These are phyloP conservation scores for Brettanomyces anomalus DNA, from an alignment of 805 yeast genomes.

Conservation along the genomic window DNA sequence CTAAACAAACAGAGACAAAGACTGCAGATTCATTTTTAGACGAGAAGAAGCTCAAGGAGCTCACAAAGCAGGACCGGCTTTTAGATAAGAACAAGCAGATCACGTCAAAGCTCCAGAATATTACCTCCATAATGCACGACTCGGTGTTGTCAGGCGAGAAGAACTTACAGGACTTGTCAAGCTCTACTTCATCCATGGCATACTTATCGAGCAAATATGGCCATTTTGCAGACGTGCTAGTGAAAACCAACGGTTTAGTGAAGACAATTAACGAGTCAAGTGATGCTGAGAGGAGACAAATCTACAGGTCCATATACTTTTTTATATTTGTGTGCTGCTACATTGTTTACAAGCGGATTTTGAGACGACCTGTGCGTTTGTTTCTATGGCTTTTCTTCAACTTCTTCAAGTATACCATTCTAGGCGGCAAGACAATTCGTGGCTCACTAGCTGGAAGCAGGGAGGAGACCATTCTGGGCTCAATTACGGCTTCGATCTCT, in stretches of 20 bases:
- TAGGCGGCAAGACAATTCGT: slow-evolving; percentile 1
- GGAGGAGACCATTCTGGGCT: not conserved
- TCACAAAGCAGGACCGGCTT: slow-evolving; percentile 31
- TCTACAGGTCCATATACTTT: slow-evolving; percentile 38
- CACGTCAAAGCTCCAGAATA: slow-evolving; percentile 37
- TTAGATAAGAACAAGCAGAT: slow-evolving; percentile 37
- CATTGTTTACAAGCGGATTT: slow-evolving; percentile 41
- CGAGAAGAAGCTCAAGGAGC: slow-evolving; percentile 18
- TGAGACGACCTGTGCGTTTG: slow-evolving; percentile 34
- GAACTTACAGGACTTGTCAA: slow-evolving; percentile 38
- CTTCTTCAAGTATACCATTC: slow-evolving; percentile 4
- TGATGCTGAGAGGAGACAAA: slow-evolving; percentile 36
- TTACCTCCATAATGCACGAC: slow-evolving; percentile 39
- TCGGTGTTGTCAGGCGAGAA: slow-evolving; percentile 43
- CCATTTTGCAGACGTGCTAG: slow-evolving; percentile 32
- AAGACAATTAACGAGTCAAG: slow-evolving; percentile 45
- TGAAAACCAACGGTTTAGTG: slow-evolving; percentile 36
- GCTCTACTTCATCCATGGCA: slow-evolving; percentile 34
- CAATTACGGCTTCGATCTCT: not conserved
- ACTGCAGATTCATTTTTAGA: slow-evolving; percentile 19
- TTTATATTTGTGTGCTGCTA: slow-evolving; percentile 36
- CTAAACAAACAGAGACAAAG: not conserved
- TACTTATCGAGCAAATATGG: slow-evolving; percentile 33
- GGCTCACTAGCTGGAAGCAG: not conserved
- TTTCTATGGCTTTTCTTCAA: slow-evolving; percentile 39